Percentiles rank a stretch among this genome's conserved stretches.
phyloP scores from a whole-genome alignment of 768 basidiomycete species.

The Omphalotus guepiniiformis region DNA sequence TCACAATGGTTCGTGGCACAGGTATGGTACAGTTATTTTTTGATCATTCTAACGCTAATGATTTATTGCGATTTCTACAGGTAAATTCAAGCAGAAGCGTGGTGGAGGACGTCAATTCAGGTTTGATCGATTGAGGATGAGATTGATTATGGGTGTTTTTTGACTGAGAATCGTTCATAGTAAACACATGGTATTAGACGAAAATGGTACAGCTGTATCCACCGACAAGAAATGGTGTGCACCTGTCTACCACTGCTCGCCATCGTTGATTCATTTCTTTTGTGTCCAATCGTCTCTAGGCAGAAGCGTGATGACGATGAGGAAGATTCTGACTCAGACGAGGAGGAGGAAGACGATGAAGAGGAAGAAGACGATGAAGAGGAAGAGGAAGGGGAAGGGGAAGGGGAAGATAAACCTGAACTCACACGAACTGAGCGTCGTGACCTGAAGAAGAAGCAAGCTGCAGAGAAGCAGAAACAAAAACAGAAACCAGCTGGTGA shows the following conservation, averaged over 20 bases:
- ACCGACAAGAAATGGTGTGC: slow-evolving; percentile 43
- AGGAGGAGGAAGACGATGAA: slow-evolving; percentile 36
- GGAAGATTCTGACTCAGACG: slow-evolving; percentile 40
- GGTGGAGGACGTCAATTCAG: slow-evolving; percentile 88
- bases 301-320: slow-evolving; percentile 40
- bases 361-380: slow-evolving; percentile 44
- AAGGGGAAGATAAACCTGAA: slow-evolving; percentile 42
- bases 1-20: slow-evolving; percentile 51
- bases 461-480: not conserved
- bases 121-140: slow-evolving; percentile 31
- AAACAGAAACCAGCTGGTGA: slow-evolving; percentile 15
- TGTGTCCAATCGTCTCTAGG: slow-evolving; percentile 25
- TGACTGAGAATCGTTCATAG: slow-evolving; percentile 27
- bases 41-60: not conserved
- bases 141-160: not conserved
- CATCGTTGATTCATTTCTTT: slow-evolving; percentile 7
- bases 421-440: slow-evolving; percentile 68
- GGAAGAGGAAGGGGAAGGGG: slow-evolving; percentile 32
- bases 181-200: slow-evolving; percentile 56
- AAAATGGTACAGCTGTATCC: slow-evolving; percentile 50
- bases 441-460: slow-evolving; percentile 82
- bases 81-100: slow-evolving; percentile 82
- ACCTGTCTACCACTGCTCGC: slow-evolving; percentile 12
- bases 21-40: slow-evolving; percentile 26
- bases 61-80: slow-evolving; percentile 27